Conservation (phyloP, 2,329 filamentous ascomycete species). For the Penicillium vulpinum region DNA sequence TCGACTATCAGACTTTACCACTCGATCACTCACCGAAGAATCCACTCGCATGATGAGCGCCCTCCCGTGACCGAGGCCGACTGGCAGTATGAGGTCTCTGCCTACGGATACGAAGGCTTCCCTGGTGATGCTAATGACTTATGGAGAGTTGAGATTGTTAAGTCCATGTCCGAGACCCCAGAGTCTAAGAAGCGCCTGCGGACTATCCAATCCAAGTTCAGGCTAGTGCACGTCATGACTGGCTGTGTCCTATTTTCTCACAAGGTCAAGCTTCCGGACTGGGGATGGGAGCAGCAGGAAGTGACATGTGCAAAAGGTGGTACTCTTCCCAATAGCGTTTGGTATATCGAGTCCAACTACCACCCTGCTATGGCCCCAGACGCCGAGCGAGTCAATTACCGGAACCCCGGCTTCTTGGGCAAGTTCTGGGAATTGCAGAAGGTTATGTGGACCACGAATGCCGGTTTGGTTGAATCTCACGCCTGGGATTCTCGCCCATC, state of each 20-base stretch:
- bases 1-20: slow-evolving; percentile 82
- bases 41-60: slow-evolving; percentile 92
- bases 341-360: slow-evolving; percentile 91
- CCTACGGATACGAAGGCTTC: slow-evolving; percentile 96
- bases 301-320: slow-evolving; percentile 94
- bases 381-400: slow-evolving; percentile 94
- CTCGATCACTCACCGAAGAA: slow-evolving; percentile 74
- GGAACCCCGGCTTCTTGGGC: slow-evolving; percentile 88
- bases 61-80: slow-evolving; percentile 82
- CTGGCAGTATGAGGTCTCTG: slow-evolving; percentile 95
- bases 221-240: slow-evolving; percentile 92
- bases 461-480: slow-evolving; percentile 91
- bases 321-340: slow-evolving; percentile 92
- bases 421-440: slow-evolving; percentile 97
- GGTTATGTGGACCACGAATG: slow-evolving; percentile 99
- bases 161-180: slow-evolving; percentile 76
- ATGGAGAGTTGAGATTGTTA: slow-evolving; percentile 93
- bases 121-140: slow-evolving; percentile 94
- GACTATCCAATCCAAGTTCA: slow-evolving; percentile 96
- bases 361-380: slow-evolving; percentile 73
- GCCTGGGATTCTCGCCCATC: slow-evolving; percentile 95
- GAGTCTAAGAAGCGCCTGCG: slow-evolving; percentile 80
- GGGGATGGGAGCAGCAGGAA: slow-evolving; percentile 97
- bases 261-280: slow-evolving; percentile 97
- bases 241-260: slow-evolving; percentile 96